These are phyloP conservation scores for Hymenoscyphus repandus DNA, from an alignment of 2,329 filamentous ascomycete genomes.

Conservation along the genomic window DNA sequence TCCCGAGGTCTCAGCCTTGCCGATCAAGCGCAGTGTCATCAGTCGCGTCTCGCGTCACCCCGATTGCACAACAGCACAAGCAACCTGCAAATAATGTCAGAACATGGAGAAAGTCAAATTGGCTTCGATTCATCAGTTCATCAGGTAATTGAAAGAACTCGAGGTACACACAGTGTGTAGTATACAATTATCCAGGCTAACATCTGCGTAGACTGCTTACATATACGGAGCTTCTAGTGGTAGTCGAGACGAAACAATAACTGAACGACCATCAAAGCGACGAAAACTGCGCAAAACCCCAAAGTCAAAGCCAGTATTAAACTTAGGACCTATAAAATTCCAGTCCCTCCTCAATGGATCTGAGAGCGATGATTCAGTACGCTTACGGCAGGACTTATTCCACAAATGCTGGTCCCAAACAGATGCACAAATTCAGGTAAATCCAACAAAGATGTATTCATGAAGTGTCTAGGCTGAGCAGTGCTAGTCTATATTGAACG, in stretches of 20 bases:
- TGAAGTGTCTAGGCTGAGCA: neutral
- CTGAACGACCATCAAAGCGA: slow-evolving; percentile 31
- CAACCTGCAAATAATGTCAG: slow-evolving; percentile 25
- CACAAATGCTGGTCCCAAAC: slow-evolving; percentile 59
- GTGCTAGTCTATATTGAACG: slow-evolving; percentile 50
- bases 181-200: neutral
- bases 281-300: slow-evolving; percentile 28
- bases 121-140: slow-evolving; percentile 30
- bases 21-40: neutral
- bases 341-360: slow-evolving; percentile 49
- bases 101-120: slow-evolving; percentile 22
- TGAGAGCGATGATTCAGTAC: slow-evolving; percentile 45
- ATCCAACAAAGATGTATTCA: slow-evolving; percentile 28
- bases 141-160: slow-evolving; percentile 21
- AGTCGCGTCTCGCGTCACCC: slow-evolving; percentile 16
- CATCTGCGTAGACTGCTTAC: slow-evolving; percentile 31
- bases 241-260: slow-evolving; percentile 14
- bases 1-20: slow-evolving; percentile 9
- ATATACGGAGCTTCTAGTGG: slow-evolving; percentile 29
- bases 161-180: neutral
- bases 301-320: slow-evolving; percentile 5
- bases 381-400: slow-evolving; percentile 55
- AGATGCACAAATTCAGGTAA: slow-evolving; percentile 57
- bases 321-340: slow-evolving; percentile 33
- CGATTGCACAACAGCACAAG: neutral